Evolutionary conservation across 139 green algal genomes (phyloP).

Genomic region (Microglena sp.): DNA sequence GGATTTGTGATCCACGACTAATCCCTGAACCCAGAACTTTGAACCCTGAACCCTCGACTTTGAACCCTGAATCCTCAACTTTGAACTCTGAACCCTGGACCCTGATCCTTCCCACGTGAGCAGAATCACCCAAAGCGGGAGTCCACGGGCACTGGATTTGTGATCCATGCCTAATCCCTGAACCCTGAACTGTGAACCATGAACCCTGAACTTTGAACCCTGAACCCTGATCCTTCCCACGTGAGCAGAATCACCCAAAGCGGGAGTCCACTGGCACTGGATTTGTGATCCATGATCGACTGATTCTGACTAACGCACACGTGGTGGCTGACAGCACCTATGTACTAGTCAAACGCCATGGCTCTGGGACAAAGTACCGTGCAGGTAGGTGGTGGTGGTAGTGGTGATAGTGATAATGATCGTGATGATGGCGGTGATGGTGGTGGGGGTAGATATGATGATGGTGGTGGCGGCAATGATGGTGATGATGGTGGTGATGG

Average conservation of each 20-base stretch:
- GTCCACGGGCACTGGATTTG: conserved; percentile 48
- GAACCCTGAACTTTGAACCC: too few species aligned
- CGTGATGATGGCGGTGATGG: too few species aligned
- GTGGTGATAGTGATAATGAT: too few species aligned
- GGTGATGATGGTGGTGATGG: background rate
- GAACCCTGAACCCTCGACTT: too few species aligned
- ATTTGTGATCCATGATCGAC: conserved; percentile 49
- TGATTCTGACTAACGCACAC: conserved; percentile 73
- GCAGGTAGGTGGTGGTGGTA: too few species aligned
- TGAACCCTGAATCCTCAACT: conserved; percentile 6
- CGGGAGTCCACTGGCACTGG: conserved; percentile 48
- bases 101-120: too few species aligned
- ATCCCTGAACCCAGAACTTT: conserved; percentile 10
- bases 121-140: conserved; percentile 66
- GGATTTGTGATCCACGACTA: conserved; percentile 48
- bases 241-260: conserved; percentile 53
- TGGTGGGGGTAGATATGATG: background rate
- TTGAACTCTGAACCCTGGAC: conserved; percentile 1
- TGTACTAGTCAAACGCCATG: conserved; percentile 57
- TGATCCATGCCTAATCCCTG: conserved; percentile 31
- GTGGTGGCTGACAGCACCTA: conserved; percentile 54
- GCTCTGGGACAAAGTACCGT: conserved; percentile 30
- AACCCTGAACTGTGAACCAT: too few species aligned
- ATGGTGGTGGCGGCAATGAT: background rate
- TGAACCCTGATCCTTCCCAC: background rate